Evolutionary conservation across 208 protist species (phyloP).

Genomic region (Phytomonas serpens): DNA sequence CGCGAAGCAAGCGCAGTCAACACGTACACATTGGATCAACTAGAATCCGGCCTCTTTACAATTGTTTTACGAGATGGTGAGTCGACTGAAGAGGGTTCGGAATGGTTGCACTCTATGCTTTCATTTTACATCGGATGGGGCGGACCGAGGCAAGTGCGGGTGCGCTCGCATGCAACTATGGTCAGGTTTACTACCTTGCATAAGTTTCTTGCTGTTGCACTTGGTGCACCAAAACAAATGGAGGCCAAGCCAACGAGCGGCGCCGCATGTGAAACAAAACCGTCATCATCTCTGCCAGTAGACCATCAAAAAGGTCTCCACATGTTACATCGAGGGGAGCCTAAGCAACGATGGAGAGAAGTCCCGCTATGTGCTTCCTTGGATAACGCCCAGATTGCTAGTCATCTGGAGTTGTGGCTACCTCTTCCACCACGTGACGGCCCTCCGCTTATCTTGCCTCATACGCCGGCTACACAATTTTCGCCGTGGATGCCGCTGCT

Average conservation of each 20-base stretch:
- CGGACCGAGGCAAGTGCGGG: slow-evolving; percentile 9
- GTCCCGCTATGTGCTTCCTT: background rate
- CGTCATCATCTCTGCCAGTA: background rate
- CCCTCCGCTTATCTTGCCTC: slow-evolving; percentile 31
- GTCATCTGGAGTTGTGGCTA: slow-evolving; percentile 51
- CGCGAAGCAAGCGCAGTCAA: slow-evolving; percentile 50
- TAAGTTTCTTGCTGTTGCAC: background rate
- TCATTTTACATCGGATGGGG: slow-evolving; percentile 29
- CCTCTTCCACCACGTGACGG: slow-evolving; percentile 20
- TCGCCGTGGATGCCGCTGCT: background rate
- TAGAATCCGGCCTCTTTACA: slow-evolving; percentile 57
- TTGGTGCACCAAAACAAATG: background rate
- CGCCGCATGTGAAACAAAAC: background rate
- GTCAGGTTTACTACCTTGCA: background rate
- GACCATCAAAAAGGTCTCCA: background rate
- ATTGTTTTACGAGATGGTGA: slow-evolving; percentile 36
- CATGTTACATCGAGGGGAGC: background rate
- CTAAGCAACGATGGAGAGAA: background rate
- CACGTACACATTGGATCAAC: slow-evolving; percentile 32
- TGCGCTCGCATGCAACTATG: slow-evolving; percentile 16
- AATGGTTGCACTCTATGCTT: slow-evolving; percentile 57
- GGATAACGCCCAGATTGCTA: background rate
- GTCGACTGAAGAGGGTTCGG: slow-evolving; percentile 11
- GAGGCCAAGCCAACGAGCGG: background rate
- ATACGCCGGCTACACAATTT: slow-evolving; percentile 10